Conservation (phyloP, 2,329 filamentous ascomycete species). For the Teratosphaeria viscida region DNA sequence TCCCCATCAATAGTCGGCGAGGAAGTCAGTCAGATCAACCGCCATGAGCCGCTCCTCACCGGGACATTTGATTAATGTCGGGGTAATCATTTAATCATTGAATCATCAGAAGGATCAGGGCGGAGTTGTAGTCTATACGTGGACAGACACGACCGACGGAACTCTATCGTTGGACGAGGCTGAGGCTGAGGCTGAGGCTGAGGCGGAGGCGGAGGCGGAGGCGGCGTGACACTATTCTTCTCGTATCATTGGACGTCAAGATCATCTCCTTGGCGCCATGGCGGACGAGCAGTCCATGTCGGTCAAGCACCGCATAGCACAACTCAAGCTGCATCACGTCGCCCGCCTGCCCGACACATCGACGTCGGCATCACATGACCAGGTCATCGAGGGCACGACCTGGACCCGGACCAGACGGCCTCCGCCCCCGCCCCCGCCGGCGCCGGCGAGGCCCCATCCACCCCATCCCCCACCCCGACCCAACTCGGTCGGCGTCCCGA, state of each 20-base stretch:
- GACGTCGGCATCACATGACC: slow-evolving; percentile 19
- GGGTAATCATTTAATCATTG: not conserved
- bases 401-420: slow-evolving; percentile 25
- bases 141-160: not conserved
- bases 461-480: slow-evolving; percentile 19
- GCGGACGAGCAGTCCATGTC: slow-evolving; percentile 18
- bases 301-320: slow-evolving; percentile 38
- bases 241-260: not conserved
- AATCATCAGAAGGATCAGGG: not conserved
- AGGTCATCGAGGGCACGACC: slow-evolving; percentile 10
- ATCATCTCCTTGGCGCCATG: not conserved
- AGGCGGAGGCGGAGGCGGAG: no score
- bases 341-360: slow-evolving; percentile 23
- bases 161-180: not conserved
- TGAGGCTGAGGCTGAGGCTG: not conserved
- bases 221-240: no score
- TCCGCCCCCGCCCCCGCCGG: slow-evolving; percentile 25
- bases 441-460: not conserved
- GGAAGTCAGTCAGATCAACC: no score
- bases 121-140: not conserved
- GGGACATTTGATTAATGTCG: no score
- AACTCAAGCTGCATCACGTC: slow-evolving; percentile 38
- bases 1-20: no score
- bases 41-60: no score
- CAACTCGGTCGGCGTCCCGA: slow-evolving; percentile 31